Base-by-base conservation (phyloP, 495 filamentous ascomycete species). In the Hypoxylon cercidicola region DNA sequence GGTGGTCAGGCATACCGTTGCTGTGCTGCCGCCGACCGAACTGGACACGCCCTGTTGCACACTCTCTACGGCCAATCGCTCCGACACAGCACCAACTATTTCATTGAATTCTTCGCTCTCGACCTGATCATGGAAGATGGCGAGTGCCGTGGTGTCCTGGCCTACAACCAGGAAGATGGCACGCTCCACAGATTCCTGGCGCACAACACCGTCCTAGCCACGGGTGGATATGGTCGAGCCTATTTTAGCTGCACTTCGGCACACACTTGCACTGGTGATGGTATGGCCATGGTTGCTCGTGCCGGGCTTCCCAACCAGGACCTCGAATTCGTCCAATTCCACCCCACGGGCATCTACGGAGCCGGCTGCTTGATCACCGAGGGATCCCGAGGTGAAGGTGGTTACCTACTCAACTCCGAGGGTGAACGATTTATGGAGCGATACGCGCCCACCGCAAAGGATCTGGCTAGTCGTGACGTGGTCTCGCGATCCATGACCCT, bases 391-490 rank as follows among this genome's bases (percentile, higher is more conserved):
- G 95, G 95, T 79, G 95, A 99, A 84, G 95, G 95, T 83, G 95
- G 95, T 74, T 97, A 97, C 78, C 86, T 99, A 28, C 87, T 97
- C 53, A 99, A 99, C 84, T 89, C 88, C 32, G 90, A 97, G 84
- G 95, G 95, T 79, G 95, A 97, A 81, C 90, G 94, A 70, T 99
- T 99, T 81, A 99, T 99, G 94, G 93, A 97, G 81, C 87, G 94
- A 75, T 99, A 99, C 75, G 94, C 94, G 45, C 93, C 94, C 62
- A 97, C 93, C 48, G 94, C 94, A 60, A 97, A 97, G 87, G 94
- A 99, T 87, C 84, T 97, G 69, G 93, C 93, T 59, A 89, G 85
- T 73, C 91, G 92, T 82, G 94, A 97, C 75, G 92, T 96, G 69
- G 94, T 97, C 60, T 96, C 92, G 52, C 90, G 94, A 75, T 96